Conservation (phyloP, 164 flowering plant species). For the Santalum album region DNA sequence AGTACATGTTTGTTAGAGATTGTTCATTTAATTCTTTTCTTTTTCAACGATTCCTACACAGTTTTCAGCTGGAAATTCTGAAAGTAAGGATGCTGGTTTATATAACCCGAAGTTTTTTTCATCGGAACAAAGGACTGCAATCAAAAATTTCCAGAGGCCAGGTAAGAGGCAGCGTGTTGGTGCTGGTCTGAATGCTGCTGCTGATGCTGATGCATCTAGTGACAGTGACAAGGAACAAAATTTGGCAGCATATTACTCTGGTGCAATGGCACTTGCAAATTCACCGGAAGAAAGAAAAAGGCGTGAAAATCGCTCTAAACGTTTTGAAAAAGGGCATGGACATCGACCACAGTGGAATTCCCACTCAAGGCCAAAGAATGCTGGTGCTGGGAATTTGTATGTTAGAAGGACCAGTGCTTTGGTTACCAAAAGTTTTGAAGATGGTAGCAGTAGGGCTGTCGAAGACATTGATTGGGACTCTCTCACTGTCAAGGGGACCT, state of each 20-base stretch:
- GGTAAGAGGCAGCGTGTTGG: slow-evolving; percentile 64
- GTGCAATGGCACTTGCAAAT: slow-evolving; percentile 61
- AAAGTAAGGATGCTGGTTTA: slow-evolving; percentile 29
- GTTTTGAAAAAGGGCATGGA: slow-evolving; percentile 70
- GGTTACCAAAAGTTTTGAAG: slow-evolving; percentile 58
- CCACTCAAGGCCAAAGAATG: slow-evolving; percentile 33
- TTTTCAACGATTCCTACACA: slow-evolving; percentile 24
- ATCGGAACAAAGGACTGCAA: slow-evolving; percentile 31
- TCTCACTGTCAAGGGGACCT: slow-evolving; percentile 88
- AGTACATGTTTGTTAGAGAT: neutral
- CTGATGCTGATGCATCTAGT: slow-evolving; percentile 69
- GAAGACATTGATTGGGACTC: slow-evolving; percentile 99
- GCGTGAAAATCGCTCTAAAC: slow-evolving; percentile 82
- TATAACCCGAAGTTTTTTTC: slow-evolving; percentile 25
- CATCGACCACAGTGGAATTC: slow-evolving; percentile 36
- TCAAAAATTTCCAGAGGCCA: slow-evolving; percentile 40
- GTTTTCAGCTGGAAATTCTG: slow-evolving; percentile 40
- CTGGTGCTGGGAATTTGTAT: slow-evolving; percentile 45
- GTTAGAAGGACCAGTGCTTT: slow-evolving; percentile 57
- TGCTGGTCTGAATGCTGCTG: slow-evolving; percentile 34
- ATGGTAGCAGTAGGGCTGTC: slow-evolving; percentile 62
- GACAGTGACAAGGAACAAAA: slow-evolving; percentile 87
- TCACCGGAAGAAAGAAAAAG: slow-evolving; percentile 83
- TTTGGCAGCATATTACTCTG: slow-evolving; percentile 60
- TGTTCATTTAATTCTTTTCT: too few relatives aligned